Base-by-base conservation (phyloP, 495 filamentous ascomycete species). In the Penicillium desertorum region DNA sequence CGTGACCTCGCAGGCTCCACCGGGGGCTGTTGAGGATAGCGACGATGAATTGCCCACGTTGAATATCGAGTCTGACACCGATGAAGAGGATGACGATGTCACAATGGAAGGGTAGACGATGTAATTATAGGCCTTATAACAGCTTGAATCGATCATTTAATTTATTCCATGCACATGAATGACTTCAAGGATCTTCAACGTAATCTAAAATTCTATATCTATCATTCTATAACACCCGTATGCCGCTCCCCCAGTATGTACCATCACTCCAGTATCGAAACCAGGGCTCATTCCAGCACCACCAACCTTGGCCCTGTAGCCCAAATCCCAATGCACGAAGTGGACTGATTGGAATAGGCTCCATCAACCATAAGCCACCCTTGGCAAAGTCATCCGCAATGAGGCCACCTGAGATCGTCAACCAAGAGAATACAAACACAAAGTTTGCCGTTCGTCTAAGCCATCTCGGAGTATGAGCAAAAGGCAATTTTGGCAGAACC, bases 291-390 rank as follows among this genome's bases (percentile, higher is more conserved):
- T 76, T 73, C 79, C 81, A 87, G 62, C 85, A 75, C 80, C 79
- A 83, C 73, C 79, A 83, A 4, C 79, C 77, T 51, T 83, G 77
- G 0, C 68, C 79, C 36, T 73, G 45, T 8, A 60, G 58, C 3
- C 78, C 83, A 11, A 79, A 64, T 1, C 82, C 83, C 10, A 88
- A 37, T 10, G 75, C 77, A 39, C 86, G 71, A 11, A 86, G 45
- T 4, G 72, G 64, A 61, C 86, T 89, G 1, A 88, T 19, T 0
- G 88, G 88, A n/a, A 91, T 69, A 0, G 87, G 87, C 69, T 90
- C 86, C 58, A 78, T 83, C 17, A 89, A 55, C 83, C 84, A 91
- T 8, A 90, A 37, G 0, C 83, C 86, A 0, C 79, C 79, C 12
- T 75, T 69, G 0, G 79, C 71, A 63, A 90, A 83, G 51, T 92